Base-by-base conservation (phyloP, 345 rosid species). In the Eucalyptus polyanthemos region DNA sequence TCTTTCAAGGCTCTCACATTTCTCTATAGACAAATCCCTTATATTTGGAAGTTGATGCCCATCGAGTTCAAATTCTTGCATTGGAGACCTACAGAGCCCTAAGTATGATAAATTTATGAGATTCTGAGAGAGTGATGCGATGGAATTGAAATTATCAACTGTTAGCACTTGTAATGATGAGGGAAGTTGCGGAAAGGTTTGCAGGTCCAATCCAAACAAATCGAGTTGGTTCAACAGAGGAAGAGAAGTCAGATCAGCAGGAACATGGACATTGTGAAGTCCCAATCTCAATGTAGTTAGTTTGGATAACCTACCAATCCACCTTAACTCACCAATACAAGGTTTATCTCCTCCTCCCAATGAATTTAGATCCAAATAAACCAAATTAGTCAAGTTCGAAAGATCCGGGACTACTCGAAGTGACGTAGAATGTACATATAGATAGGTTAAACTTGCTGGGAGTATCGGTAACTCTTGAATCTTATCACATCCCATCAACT, bases 101-200 rank as follows among this genome's bases (percentile, higher is more conserved):
- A 67, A 37, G 1, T 3, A 29, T 13, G 69, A 62, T 17, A 29
- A 62, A 14, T 62, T 29, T 14, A 27, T 27, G 16, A 13, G 7
- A 14, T 62, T 62, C 0, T 1, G 34, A 62, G 69, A 62, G 17
- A 62, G 15, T 29, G 31, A 60, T 1, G 2, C 4, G 2, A 27
- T 60, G 7, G 17, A 27, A 62, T 62, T 62, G 69, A 62, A 62
- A 27, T 62, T 62, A 62, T 13, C 16, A 62, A 62, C 5, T 13
- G 0, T 0, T 4, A 29, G 9, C 69, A 0, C 1, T 6, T 13
- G 69, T 8, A 62, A 0, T 0, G 15, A 27, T 0, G n/a, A 3
- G 69, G 16, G 3, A 6, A 62, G 69, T 62, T 29, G 34, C 16
- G 8, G 3, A 62, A 62, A 1, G 16, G 3, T 62, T 27, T 62